Conservation (phyloP, 2,329 filamentous ascomycete species). For the Pseudogymnoascus sp. region DNA sequence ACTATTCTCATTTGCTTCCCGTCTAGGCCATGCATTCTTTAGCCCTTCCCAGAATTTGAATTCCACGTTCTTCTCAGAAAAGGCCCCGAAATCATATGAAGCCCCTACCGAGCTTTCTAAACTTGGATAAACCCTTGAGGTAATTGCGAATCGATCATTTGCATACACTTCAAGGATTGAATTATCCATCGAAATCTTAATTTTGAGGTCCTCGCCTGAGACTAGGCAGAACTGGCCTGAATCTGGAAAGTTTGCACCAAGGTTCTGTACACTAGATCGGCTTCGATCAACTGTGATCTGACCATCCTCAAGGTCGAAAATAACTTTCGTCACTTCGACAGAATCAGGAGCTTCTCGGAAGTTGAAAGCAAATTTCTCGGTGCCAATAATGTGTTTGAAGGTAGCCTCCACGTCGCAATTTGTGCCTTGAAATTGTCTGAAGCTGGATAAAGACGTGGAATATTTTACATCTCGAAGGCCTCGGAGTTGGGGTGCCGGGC, state of each 20-base stretch:
- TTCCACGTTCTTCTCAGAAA: slow-evolving; percentile 13
- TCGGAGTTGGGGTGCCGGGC: slow-evolving; percentile 16
- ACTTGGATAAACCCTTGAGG: slow-evolving; percentile 18
- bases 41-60: slow-evolving; percentile 17
- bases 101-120: slow-evolving; percentile 13
- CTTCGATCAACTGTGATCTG: slow-evolving; percentile 15
- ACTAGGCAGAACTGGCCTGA: slow-evolving; percentile 14
- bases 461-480: background rate
- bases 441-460: background rate
- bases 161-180: slow-evolving; percentile 20
- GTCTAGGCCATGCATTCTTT: slow-evolving; percentile 13
- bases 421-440: slow-evolving; percentile 9
- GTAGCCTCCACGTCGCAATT: slow-evolving; percentile 16
- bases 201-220: slow-evolving; percentile 14
- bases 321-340: slow-evolving; percentile 17
- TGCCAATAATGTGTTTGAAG: slow-evolving; percentile 12
- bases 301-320: slow-evolving; percentile 13
- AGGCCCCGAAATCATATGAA: slow-evolving; percentile 17
- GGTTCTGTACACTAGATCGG: background rate
- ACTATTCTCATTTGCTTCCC: background rate
- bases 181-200: slow-evolving; percentile 16
- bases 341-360: slow-evolving; percentile 13
- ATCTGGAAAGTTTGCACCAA: slow-evolving; percentile 12
- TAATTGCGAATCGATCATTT: slow-evolving; percentile 19
- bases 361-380: slow-evolving; percentile 17